A percentile compares a stretch with the other conserved stretches of the same genome.
phyloP scores from a whole-genome alignment of 257 asterid species.

The Solanum chiquidenum region DNA sequence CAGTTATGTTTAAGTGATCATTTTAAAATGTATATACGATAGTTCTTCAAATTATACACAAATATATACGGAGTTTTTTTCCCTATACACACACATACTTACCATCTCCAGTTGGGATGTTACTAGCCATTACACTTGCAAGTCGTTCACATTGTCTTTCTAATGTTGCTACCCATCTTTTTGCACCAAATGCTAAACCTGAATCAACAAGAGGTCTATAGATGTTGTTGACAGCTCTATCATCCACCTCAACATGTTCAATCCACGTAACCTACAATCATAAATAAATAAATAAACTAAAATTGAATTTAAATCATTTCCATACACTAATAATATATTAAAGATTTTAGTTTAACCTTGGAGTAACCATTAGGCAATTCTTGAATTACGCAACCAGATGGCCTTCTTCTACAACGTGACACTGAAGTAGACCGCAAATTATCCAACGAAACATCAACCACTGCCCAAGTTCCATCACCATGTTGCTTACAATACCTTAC shows the following conservation, averaged over 20 bases:
- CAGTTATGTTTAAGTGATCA: not conserved
- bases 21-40: not conserved
- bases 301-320: too few relatives aligned
- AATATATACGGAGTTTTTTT: not conserved
- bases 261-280: conserved; percentile 31
- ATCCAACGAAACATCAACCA: conserved; percentile 53
- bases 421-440: conserved; percentile 23
- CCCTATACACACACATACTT: not conserved
- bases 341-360: conserved; percentile 16
- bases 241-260: conserved; percentile 47
- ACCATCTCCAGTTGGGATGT: conserved; percentile 36
- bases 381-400: conserved; percentile 54
- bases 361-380: conserved; percentile 56
- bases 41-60: not conserved
- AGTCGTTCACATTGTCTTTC: conserved; percentile 47
- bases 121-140: conserved; percentile 36
- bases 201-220: conserved; percentile 34
- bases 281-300: not conserved
- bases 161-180: conserved; percentile 38
- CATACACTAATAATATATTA: not conserved
- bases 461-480: conserved; percentile 41
- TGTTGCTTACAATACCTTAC: conserved; percentile 43
- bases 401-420: conserved; percentile 36
- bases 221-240: conserved; percentile 29
- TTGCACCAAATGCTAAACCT: conserved; percentile 44